Evolutionary conservation across 192 early-diverging fungal species (phyloP), one percentile per base, ranked within the genome.

Genomic region (Bifiguratus adelaidae): DNA sequence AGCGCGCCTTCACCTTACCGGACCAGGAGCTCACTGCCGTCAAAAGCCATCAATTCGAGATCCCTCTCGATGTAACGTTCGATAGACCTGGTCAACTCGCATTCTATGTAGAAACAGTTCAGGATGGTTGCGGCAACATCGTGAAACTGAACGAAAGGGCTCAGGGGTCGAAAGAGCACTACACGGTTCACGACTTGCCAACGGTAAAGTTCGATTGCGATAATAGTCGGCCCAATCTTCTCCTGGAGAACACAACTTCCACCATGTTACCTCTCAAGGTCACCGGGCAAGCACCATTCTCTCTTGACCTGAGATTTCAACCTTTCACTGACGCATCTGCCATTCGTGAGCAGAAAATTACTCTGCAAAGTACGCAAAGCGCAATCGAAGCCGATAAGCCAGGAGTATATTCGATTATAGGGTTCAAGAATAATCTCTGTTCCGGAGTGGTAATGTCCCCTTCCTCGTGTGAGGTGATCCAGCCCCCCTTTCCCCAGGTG

Each of bases 401-500:
- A 19, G 68, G 68, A 37, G 42, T 47, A 28, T 71, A 71, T 34
- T 54, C 37, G 4, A 19, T 71, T 1, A 37, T 67, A 1, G 51
- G 44, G 27, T 44, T 71, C 2, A 13, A 21, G 19, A 63, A 71
- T 44, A 23, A 46, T 4, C 54, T 46, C 23, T 71, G 68, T 29
- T 7, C 23, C 3, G 68, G 59, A 27, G 42, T 58, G 27, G 43
- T 65, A 0, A 16, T 58, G 30, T 55, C 34, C 20, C 62, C 62
- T n/a, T 58, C 56, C 9, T 33, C 30, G 11, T 65, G 62, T 23
- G 50, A 54, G 25, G 62, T 65, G 2, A 46, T 59, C 2, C 62
- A 59, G 24, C 62, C 62, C 9, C 48, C 56, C 18, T 29, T 59
- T 27, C 62, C 62, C 29, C 5, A 23, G 9, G 47, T 53, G 4